Base-by-base conservation (phyloP, 176 grass and related monocot genomes). In the Poa annua region DNA sequence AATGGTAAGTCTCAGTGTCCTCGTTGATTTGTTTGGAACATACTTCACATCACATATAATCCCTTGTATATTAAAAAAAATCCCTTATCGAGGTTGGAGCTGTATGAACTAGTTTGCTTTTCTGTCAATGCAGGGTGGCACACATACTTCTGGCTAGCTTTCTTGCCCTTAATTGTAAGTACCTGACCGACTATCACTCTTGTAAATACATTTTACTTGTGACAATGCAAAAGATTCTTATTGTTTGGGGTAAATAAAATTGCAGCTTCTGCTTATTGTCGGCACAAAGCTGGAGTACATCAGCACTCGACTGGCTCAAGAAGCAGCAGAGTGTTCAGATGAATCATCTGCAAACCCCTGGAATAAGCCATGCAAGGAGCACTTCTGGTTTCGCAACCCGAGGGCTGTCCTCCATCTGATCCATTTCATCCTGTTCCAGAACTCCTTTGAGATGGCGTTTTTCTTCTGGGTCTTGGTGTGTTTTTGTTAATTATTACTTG, bases 81-180 rank as follows among this genome's bases (percentile, higher is more conserved):
- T 29, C 29, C 2, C 29, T 11, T 45, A 48, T 75, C 24, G 75
- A 4, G 5, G 22, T 15, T n/a, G 71, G 25, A 50, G 5, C 15
- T 73, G 11, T 34, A 29, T 73, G 67, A 63, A 75, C 70, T 50
- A 63, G 68, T 14, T 51, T 74, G 32, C 1, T 62, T 64, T 67
- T 72, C 64, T 77, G 74, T 15, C 50, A 76, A 92, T 92, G 78
- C 77, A 94, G 92, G 92, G 80, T 94, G 89, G 92, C 87, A 94
- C 81, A 89, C 92, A 35, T 89, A 87, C 74, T 94, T 94, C 55
- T 94, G 92, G 92, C 61, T 92, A 47, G 83, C 92, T 71, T 94
- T 94, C 81, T 65, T 91, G 85, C 92, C 92, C 41, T 90, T 94
- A 82, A 24, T 94, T 64, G 92, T 88, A 94, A 89, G 89, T 81